These are phyloP conservation scores for Hypoxylon fuscum DNA, from an alignment of 495 filamentous ascomycete species.

Conservation along the genomic window DNA sequence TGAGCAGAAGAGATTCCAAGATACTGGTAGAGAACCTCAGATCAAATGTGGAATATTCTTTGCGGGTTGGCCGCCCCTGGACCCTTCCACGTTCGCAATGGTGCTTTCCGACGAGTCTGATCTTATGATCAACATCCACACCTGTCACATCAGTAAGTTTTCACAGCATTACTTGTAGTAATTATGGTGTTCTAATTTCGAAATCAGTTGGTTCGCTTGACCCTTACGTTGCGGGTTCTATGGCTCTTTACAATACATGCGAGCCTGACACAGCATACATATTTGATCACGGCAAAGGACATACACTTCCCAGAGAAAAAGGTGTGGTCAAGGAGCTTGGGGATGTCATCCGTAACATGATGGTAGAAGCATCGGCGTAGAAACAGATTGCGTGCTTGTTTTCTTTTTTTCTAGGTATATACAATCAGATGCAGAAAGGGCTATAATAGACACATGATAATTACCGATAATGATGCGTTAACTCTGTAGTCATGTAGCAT, in stretches of 20 bases:
- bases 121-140: slow-evolving; percentile 61
- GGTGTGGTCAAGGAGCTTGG: slow-evolving; percentile 60
- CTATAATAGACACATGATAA: slow-evolving; percentile 22
- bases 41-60: slow-evolving; percentile 68
- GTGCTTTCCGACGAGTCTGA: slow-evolving; percentile 64
- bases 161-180: neutral
- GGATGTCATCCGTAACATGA: slow-evolving; percentile 55
- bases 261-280: slow-evolving; percentile 64
- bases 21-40: slow-evolving; percentile 56
- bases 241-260: slow-evolving; percentile 68
- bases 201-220: slow-evolving; percentile 62
- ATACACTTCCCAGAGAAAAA: slow-evolving; percentile 62
- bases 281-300: slow-evolving; percentile 68
- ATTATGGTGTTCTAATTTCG: slow-evolving; percentile 25
- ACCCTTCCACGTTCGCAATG: slow-evolving; percentile 54
- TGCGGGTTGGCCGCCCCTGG: slow-evolving; percentile 65
- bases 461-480: neutral
- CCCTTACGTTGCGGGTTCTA: slow-evolving; percentile 63
- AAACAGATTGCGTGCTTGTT: slow-evolving; percentile 26
- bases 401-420: slow-evolving; percentile 9
- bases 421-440: slow-evolving; percentile 10
- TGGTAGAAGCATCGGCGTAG: slow-evolving; percentile 36
- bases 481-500: too few species aligned
- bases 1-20: slow-evolving; percentile 56
- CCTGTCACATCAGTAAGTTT: slow-evolving; percentile 64